Evolutionary conservation across 352 stramenopile species (phyloP), one percentile per base, ranked within the genome.

Genomic region (Phytophthora foliorum): DNA sequence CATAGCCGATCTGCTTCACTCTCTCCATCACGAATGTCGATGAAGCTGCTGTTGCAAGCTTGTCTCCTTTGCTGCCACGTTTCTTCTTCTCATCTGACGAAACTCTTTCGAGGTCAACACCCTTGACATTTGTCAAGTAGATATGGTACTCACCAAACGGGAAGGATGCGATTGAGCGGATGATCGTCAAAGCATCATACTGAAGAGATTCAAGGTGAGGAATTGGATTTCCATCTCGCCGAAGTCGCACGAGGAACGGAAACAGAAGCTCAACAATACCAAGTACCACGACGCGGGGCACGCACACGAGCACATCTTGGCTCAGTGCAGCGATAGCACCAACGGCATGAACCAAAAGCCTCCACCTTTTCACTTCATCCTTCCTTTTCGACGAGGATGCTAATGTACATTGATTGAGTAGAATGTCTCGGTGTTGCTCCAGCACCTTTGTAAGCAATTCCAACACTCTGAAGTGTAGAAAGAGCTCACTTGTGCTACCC

Each of bases 401-500:
- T 27, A 21, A 14, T 21, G 55, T 44, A 13, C n/a, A 27, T 44
- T 45, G 31, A 22, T 53, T 50, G 24, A 54, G 5, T 27, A 66
- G 39, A 32, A 75, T 22, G 3, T 72, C 48, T 8, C 29, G 31
- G 22, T 60, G 62, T n/a, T 71, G 63, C 6, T 75, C 38, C 1
- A 79, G 41, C 9, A 86, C 41, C 17, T 77, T 59, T 32, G 66
- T 29, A 17, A 92, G 71, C 19, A 86, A 32, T 13, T 91, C 84
- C 8, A 91, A 54, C 3, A 90, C 85, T 39, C 76, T 65, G 24
- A 89, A 93, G 54, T 90, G 78, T 4, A 91, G 34, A 63, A 93
- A 93, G 52, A 91, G 62, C 52, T 93, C 85, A 41, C 80, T 88
- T 17, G 81, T 86, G 55, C 87, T 90, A 19, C 85, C 85, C 55